Evolutionary conservation across 768 basidiomycete genomes (phyloP), one percentile per base, ranked within the genome.

Genomic region (Lactarius tabidus): DNA sequence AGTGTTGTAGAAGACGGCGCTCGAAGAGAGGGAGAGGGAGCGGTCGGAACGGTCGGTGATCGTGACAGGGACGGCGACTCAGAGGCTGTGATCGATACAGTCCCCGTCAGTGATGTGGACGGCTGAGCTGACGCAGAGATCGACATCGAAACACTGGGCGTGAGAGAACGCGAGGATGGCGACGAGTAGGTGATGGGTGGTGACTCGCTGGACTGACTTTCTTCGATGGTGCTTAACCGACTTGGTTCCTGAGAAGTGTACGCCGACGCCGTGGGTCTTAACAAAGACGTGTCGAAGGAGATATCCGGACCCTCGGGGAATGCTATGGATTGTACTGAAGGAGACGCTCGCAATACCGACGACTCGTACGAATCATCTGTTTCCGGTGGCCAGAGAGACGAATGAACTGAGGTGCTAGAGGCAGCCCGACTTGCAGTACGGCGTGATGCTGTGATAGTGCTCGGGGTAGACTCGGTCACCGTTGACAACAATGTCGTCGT

Each of bases 341-440:
- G 89, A 2, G 91, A 91, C 1, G 90, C 86, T 6, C 77, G 79
- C 28, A 93, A 77, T n/a, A 89, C 76, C 1, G 89, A 89, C 0
- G 91, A 91, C 26, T 92, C 90, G 67, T 88, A 93, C 0, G 91
- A 88, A 12, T 79, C 72, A 60, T 90, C 85, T 0, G 86, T 87
- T 70, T 85, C 86, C 3, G 80, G 73, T 2, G 82, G 85, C 87
- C 89, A 92, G 29, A 78, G 69, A 52, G 81, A 79, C 62, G 76
- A 75, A 55, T 76, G 74, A 64, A 82, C 66, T 45, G 80, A 75
- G 58, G 80, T 71, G 66, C 76, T 81, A 23, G 73, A 76, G 63
- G 70, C 60, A 65, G n/a, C 20, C 67, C 63, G 18, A 68, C 68
- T 3, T 68, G 65, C 51, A 67, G 70, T 20, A 31, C 59, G 62